Evolutionary conservation across 352 stramenopile species (phyloP).

Genomic region (Hyaloperonospora arabidopsidis): DNA sequence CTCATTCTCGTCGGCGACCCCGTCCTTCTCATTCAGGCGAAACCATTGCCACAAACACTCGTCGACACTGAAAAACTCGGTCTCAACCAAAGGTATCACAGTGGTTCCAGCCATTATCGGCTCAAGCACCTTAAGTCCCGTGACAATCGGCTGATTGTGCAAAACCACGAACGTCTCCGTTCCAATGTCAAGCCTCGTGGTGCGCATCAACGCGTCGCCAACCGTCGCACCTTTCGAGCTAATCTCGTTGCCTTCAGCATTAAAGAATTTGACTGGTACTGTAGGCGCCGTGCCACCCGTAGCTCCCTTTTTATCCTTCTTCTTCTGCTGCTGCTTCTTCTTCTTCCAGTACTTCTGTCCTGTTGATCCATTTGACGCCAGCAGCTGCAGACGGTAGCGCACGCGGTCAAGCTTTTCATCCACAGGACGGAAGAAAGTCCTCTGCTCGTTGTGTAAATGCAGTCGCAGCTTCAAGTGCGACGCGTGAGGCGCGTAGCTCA

Average conservation of each 20-base stretch:
- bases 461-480: constrained; percentile 49
- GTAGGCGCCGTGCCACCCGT: constrained; percentile 9
- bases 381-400: constrained; percentile 48
- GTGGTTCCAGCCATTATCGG: constrained; percentile 42
- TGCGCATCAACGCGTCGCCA: constrained; percentile 41
- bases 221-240: constrained; percentile 25
- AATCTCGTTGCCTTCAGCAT: constrained; percentile 29
- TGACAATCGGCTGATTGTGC: constrained; percentile 56
- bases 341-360: constrained; percentile 16
- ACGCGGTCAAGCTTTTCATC: constrained; percentile 48
- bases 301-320: constrained; percentile 13
- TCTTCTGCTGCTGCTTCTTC: constrained; percentile 14
- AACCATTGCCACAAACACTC: constrained; percentile 63
- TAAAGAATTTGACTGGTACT: constrained; percentile 41
- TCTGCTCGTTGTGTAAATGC: constrained; percentile 37
- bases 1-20: neutral
- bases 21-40: constrained; percentile 18
- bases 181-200: constrained; percentile 37
- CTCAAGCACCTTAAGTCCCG: constrained; percentile 35
- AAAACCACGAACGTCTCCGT: constrained; percentile 37
- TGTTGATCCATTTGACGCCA: constrained; percentile 20
- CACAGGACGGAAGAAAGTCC: constrained; percentile 39
- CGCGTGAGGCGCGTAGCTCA: constrained; percentile 35
- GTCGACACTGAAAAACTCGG: constrained; percentile 53
- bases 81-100: constrained; percentile 38